phyloP scores from a whole-genome alignment of 106 monocot species.

The Allium cepa region DNA sequence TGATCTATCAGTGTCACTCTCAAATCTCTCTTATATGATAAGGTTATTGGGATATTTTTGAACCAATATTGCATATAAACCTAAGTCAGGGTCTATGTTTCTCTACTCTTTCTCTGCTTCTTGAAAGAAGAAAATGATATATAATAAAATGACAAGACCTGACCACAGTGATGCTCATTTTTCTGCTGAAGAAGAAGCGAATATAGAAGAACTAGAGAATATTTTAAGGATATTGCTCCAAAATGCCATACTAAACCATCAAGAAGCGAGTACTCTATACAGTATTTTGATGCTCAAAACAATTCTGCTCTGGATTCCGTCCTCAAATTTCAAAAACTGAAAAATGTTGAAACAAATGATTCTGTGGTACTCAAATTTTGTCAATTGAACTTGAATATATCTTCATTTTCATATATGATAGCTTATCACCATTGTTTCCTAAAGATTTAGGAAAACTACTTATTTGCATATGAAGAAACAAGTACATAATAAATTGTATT shows the following conservation, averaged over 20 bases:
- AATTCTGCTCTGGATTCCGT: constrained; percentile 28
- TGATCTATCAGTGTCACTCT: no score
- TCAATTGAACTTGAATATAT: no score
- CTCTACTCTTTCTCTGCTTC: no score
- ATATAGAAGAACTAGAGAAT: constrained; percentile 49
- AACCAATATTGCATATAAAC: not conserved
- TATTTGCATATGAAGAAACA: no score
- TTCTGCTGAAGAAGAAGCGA: constrained; percentile 52
- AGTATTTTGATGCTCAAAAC: constrained; percentile 13
- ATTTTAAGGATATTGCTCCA: constrained; percentile 53
- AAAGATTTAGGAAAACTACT: no score
- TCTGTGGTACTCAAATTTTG: constrained; percentile 41
- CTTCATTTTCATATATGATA: not conserved
- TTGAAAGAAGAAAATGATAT: no score
- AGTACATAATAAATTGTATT: no score
- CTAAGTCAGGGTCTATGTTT: not conserved
- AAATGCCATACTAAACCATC: constrained; percentile 90
- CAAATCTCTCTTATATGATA: not conserved
- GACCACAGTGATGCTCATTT: constrained; percentile 71
- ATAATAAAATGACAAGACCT: constrained; percentile 40
- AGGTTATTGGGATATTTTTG: not conserved
- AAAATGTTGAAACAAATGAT: constrained; percentile 43
- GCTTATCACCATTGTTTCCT: not conserved
- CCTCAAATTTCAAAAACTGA: constrained; percentile 62
- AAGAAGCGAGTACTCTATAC: constrained; percentile 55